Percentiles rank a stretch among this genome's conserved stretches.
phyloP scores from a whole-genome alignment of 768 basidiomycete species.

The Tubosaeta sp. region DNA sequence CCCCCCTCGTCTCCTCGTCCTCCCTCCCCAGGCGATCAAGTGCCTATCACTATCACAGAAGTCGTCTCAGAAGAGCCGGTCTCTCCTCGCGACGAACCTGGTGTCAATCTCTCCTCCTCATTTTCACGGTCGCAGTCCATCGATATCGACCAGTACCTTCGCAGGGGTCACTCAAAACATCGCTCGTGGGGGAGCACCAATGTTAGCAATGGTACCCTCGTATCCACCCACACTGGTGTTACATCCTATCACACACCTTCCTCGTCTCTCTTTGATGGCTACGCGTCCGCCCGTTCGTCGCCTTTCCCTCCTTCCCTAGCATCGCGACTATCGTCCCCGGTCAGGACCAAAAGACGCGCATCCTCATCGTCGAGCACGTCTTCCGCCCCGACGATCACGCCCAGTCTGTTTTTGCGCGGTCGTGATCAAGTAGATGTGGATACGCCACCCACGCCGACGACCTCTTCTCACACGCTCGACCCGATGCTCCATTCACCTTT shows the following conservation, averaged over 20 bases:
- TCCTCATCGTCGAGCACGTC: constrained; percentile 35
- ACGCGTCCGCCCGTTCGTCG: constrained; percentile 58
- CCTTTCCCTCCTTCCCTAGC: constrained; percentile 39
- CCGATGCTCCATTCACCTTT: constrained; percentile 11
- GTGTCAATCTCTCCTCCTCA: constrained; percentile 21
- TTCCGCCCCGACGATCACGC: constrained; percentile 55
- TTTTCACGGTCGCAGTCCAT: constrained; percentile 18
- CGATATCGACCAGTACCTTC: constrained; percentile 24
- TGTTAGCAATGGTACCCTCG: constrained; percentile 46
- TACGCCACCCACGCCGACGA: constrained; percentile 16
- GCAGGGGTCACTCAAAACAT: constrained; percentile 35
- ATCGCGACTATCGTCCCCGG: constrained; percentile 26
- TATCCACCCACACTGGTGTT: constrained; percentile 52
- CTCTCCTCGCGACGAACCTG: not conserved
- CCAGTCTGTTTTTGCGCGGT: constrained; percentile 46
- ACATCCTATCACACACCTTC: constrained; percentile 76
- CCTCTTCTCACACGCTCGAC: constrained; percentile 9
- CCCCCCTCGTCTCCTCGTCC: constrained; percentile 31
- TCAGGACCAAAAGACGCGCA: constrained; percentile 32
- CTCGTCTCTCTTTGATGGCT: constrained; percentile 67
- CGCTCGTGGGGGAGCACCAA: constrained; percentile 45
- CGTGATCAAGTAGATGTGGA: constrained; percentile 15
- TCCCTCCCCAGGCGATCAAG: constrained; percentile 9
- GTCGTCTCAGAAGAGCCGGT: constrained; percentile 12
- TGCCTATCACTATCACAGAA: constrained; percentile 12